A percentile compares a stretch with the other conserved stretches of the same genome.
Conservation (phyloP, 2,329 filamentous ascomycete species). For the Harringtonia lauricola region DNA sequence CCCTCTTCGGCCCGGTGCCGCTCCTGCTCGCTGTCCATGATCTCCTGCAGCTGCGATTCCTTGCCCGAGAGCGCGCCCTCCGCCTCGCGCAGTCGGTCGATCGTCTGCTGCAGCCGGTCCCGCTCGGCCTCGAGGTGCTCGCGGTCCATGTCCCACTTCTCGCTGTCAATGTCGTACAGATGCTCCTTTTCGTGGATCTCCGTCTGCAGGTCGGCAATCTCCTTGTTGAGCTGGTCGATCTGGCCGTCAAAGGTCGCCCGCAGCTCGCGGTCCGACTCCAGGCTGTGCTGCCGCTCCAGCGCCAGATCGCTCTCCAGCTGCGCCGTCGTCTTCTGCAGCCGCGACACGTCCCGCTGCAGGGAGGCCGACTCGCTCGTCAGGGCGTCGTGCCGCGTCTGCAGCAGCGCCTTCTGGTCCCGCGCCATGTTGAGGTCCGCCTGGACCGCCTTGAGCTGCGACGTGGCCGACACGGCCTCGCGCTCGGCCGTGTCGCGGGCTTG, state of each 20-base stretch:
- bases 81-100: conserved; percentile 57
- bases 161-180: conserved; percentile 58
- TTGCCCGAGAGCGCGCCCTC: conserved; percentile 58
- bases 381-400: conserved; percentile 59
- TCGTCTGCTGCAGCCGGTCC: conserved; percentile 56
- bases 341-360: conserved; percentile 53
- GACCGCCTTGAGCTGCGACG: conserved; percentile 40
- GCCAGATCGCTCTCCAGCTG: conserved; percentile 37
- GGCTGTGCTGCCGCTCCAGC: conserved; percentile 45
- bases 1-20: conserved; percentile 64
- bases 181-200: conserved; percentile 60
- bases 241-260: conserved; percentile 31
- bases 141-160: conserved; percentile 61
- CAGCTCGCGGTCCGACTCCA: conserved; percentile 50
- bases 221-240: conserved; percentile 39
- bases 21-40: conserved; percentile 58
- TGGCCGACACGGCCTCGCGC: conserved; percentile 26
- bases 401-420: conserved; percentile 53
- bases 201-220: conserved; percentile 52
- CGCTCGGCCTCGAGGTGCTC: conserved; percentile 55
- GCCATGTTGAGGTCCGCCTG: conserved; percentile 49
- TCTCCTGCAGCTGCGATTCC: conserved; percentile 56
- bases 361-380: conserved; percentile 53
- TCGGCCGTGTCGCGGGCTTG: conserved; percentile 30
- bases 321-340: conserved; percentile 32